A percentile compares a stretch with the other conserved stretches of the same genome.
These are phyloP conservation scores for Mycena indigotica DNA, from an alignment of 768 basidiomycete genomes.

Conservation along the genomic window DNA sequence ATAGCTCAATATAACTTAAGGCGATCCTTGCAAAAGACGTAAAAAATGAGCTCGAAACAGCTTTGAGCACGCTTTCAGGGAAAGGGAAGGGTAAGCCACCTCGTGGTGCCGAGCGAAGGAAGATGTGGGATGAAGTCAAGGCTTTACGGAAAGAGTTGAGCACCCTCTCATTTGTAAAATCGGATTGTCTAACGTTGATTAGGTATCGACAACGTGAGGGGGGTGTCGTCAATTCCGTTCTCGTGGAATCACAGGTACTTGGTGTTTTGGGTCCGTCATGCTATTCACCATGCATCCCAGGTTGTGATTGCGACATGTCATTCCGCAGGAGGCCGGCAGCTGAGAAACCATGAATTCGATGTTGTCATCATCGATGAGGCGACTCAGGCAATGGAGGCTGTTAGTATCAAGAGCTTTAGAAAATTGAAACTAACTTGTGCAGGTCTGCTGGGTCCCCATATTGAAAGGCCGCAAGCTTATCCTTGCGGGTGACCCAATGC, in stretches of 20 bases:
- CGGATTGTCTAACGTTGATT: conserved; percentile 1
- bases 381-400: conserved; percentile 94
- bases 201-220: conserved; percentile 91
- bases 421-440: neutral
- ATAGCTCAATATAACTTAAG: conserved; percentile 35
- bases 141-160: conserved; percentile 89
- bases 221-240: conserved; percentile 78
- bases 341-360: conserved; percentile 80
- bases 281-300: too few relatives aligned
- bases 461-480: conserved; percentile 89
- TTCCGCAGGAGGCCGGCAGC: conserved; percentile 83
- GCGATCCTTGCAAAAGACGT: conserved; percentile 87
- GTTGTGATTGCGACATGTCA: conserved; percentile 94
- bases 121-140: conserved; percentile 85
- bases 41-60: conserved; percentile 78
- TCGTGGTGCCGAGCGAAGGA: conserved; percentile 72
- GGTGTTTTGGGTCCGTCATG: neutral
- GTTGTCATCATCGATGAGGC: conserved; percentile 97
- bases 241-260: conserved; percentile 73
- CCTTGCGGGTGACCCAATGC: conserved; percentile 93
- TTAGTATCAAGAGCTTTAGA: conserved; percentile 37
- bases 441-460: conserved; percentile 96
- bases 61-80: conserved; percentile 65
- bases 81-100: conserved; percentile 77
- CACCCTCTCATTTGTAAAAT: conserved; percentile 7